Conservation (phyloP, 257 asterid genomes). For the Fraxinus americana region DNA sequence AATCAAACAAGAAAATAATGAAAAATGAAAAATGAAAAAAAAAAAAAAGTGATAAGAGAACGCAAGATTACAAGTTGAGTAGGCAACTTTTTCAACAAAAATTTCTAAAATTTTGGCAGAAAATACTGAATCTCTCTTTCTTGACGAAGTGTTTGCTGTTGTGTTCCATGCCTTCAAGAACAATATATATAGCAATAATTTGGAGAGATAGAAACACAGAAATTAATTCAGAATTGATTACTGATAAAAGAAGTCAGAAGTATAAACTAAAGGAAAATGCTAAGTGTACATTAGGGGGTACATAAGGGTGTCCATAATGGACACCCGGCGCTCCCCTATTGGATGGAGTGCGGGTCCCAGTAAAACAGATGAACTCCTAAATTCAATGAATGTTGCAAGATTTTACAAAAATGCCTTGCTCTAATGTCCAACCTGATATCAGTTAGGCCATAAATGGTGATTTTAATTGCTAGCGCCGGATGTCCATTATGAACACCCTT, state of each 20-base stretch:
- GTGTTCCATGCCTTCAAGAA: too few species aligned
- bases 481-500: too few species aligned
- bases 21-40: background rate
- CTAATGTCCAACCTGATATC: constrained; percentile 35
- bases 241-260: constrained; percentile 9
- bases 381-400: background rate
- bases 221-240: constrained; percentile 26
- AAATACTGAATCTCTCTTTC: background rate
- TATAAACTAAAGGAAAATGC: background rate
- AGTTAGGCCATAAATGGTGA: constrained; percentile 36
- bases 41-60: background rate
- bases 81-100: background rate
- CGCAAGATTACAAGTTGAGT: background rate
- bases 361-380: background rate
- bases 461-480: constrained; percentile 20
- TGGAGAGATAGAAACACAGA: too few species aligned
- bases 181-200: too few species aligned
- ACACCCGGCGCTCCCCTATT: too few species aligned
- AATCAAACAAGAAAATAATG: background rate
- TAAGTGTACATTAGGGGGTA: too few species aligned
- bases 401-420: constrained; percentile 20
- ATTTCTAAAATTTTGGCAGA: background rate
- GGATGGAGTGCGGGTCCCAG: too few species aligned
- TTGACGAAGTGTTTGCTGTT: background rate
- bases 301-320: too few species aligned